These are phyloP conservation scores for Boletellus ananiceps DNA, from an alignment of 768 basidiomycete genomes.

Conservation along the genomic window DNA sequence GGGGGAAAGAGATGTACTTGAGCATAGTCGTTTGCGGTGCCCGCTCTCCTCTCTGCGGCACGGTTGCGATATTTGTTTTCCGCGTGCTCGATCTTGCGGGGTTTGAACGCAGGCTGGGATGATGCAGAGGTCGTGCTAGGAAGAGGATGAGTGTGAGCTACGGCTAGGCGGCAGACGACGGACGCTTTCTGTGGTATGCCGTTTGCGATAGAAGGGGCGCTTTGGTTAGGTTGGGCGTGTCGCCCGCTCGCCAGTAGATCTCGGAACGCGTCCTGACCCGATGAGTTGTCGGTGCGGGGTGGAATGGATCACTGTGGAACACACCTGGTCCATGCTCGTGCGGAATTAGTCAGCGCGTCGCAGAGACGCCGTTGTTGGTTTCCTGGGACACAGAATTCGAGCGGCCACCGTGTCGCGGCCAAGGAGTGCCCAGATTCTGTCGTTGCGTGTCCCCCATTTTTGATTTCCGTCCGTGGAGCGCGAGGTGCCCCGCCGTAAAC, in stretches of 20 bases:
- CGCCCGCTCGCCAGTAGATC: conserved; percentile 40
- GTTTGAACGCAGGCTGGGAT: conserved; percentile 70
- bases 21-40: conserved; percentile 68
- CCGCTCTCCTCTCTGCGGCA: conserved; percentile 66
- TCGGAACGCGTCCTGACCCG: conserved; percentile 55
- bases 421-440: too few relatives aligned
- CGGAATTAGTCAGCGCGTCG: background rate
- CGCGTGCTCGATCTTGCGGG: conserved; percentile 68
- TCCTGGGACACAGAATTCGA: too few relatives aligned
- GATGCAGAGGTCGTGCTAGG: conserved; percentile 46
- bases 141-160: background rate
- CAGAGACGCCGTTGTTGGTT: too few relatives aligned
- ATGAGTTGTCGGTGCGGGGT: background rate
- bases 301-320: background rate
- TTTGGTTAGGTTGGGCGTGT: background rate
- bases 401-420: too few relatives aligned
- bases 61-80: conserved; percentile 66
- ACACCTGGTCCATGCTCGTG: conserved; percentile 29
- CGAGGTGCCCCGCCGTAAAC: background rate
- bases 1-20: conserved; percentile 40
- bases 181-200: conserved; percentile 13
- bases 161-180: conserved; percentile 1
- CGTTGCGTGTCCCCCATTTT: background rate
- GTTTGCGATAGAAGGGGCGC: conserved; percentile 1
- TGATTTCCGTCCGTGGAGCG: background rate